phyloP scores from a whole-genome alignment of 805 yeast species.

The Yarrowia deformans region DNA sequence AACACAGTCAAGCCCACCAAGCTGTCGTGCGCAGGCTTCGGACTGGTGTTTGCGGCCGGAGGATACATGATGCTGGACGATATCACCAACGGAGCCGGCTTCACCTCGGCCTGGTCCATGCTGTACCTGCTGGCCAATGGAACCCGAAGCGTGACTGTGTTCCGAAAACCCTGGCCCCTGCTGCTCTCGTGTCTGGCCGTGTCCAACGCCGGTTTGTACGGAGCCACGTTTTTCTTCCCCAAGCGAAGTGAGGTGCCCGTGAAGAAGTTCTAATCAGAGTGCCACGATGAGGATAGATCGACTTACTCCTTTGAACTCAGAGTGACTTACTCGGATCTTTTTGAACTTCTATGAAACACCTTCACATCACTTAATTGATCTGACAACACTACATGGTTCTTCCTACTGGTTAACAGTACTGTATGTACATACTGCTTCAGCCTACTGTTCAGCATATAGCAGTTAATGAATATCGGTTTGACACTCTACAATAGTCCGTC shows the following conservation, averaged over 20 bases:
- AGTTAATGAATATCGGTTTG: no score
- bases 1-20: slow-evolving; percentile 28
- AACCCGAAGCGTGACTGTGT: slow-evolving; percentile 51
- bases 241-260: slow-evolving; percentile 5
- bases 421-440: no score
- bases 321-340: no score
- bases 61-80: slow-evolving; percentile 74
- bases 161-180: slow-evolving; percentile 62
- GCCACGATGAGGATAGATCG: no score
- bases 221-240: slow-evolving; percentile 68
- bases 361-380: no score
- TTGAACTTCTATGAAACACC: no score
- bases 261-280: background rate
- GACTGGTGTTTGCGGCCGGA: slow-evolving; percentile 46
- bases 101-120: slow-evolving; percentile 77
- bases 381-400: no score
- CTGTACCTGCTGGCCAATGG: slow-evolving; percentile 78
- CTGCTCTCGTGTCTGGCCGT: slow-evolving; percentile 64
- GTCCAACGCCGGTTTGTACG: slow-evolving; percentile 70
- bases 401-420: no score
- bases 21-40: slow-evolving; percentile 43
- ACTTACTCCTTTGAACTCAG: no score
- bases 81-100: slow-evolving; percentile 78
- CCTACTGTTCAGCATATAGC: no score
- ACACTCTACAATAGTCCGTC: no score